These are phyloP conservation scores for Strobilomyces dryophilus DNA, from an alignment of 768 basidiomycete genomes.

Conservation along the genomic window DNA sequence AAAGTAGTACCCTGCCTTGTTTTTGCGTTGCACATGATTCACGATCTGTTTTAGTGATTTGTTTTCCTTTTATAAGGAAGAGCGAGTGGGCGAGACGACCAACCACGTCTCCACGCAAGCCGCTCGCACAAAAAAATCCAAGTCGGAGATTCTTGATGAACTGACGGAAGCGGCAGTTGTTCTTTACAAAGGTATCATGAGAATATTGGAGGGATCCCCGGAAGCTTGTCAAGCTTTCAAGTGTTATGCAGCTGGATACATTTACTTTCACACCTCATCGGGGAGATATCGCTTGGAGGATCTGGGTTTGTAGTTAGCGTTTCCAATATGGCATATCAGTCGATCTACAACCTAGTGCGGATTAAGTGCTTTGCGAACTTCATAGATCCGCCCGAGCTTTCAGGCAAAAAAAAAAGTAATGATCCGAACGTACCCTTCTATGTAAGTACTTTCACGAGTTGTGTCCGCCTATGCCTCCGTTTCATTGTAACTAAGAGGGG, in stretches of 20 bases:
- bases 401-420: too few relatives aligned
- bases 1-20: slow-evolving; percentile 32
- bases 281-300: slow-evolving; percentile 26
- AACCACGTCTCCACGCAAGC: slow-evolving; percentile 36
- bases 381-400: too few relatives aligned
- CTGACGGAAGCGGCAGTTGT: slow-evolving; percentile 25
- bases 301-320: slow-evolving; percentile 8
- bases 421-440: too few relatives aligned
- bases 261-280: slow-evolving; percentile 27
- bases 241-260: slow-evolving; percentile 21
- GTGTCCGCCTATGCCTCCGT: too few relatives aligned
- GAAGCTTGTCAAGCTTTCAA: slow-evolving; percentile 18
- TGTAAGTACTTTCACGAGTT: too few relatives aligned
- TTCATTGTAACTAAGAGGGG: too few relatives aligned
- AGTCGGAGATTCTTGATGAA: slow-evolving; percentile 22
- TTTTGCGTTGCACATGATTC: neutral
- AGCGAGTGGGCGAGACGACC: slow-evolving; percentile 30
- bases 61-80: slow-evolving; percentile 14
- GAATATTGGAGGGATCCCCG: slow-evolving; percentile 20
- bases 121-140: slow-evolving; percentile 17
- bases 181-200: slow-evolving; percentile 20
- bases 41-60: slow-evolving; percentile 30
- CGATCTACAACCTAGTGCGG: too few relatives aligned
- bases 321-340: too few relatives aligned
- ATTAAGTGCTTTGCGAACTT: too few relatives aligned